Percentiles rank a stretch among this genome's conserved stretches.
Conservation (phyloP, 208 protist genomes). For the Trypanosoma congolense region DNA sequence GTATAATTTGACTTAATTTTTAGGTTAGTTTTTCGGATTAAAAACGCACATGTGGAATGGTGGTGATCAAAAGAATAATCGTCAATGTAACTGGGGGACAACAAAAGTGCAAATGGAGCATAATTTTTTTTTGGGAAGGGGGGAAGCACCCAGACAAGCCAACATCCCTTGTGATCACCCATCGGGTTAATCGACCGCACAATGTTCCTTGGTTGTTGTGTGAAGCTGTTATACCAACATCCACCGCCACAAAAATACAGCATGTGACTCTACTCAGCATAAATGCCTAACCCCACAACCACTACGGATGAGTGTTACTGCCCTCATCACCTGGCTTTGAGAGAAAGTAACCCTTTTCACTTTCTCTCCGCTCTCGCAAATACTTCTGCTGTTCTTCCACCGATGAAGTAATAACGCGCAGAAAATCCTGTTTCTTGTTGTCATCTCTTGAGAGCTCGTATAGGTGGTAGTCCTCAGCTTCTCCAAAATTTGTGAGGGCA, state of each 20-base stretch:
- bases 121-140: background rate
- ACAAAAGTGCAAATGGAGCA: too few species aligned
- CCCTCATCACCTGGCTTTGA: constrained; percentile 6
- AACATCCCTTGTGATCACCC: constrained; percentile 21
- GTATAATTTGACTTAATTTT: too few species aligned
- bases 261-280: background rate
- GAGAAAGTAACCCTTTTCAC: constrained; percentile 24
- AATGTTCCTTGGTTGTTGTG: too few species aligned
- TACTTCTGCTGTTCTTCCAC: constrained; percentile 33
- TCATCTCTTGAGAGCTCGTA: constrained; percentile 77
- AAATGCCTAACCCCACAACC: too few species aligned
- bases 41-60: too few species aligned
- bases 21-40: too few species aligned
- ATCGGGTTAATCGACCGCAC: too few species aligned
- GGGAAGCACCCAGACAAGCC: constrained; percentile 2
- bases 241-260: constrained; percentile 13
- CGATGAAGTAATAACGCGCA: constrained; percentile 47
- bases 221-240: constrained; percentile 21
- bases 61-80: too few species aligned
- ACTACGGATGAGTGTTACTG: too few species aligned
- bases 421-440: constrained; percentile 70
- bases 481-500: constrained; percentile 60
- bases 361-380: constrained; percentile 13
- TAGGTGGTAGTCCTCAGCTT: constrained; percentile 68
- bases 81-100: too few species aligned